Percentiles rank a stretch among this genome's conserved stretches.
Conservation (phyloP, 1,284 basidiomycete genomes). For the Entoloma clypeatum region DNA sequence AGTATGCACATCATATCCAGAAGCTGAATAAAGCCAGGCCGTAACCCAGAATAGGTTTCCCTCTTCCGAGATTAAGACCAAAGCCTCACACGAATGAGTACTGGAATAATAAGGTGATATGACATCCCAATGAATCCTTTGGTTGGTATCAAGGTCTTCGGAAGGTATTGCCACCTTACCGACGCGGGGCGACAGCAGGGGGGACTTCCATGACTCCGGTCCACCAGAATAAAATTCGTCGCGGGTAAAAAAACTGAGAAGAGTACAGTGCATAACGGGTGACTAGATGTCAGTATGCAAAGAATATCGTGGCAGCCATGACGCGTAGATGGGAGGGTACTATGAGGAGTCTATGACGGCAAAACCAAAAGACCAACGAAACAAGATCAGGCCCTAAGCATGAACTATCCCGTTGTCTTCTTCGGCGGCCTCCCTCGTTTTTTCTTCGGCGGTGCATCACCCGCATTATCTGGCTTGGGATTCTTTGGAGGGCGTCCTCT, state of each 20-base stretch:
- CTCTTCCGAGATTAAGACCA: conserved; percentile 25
- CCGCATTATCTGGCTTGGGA: conserved; percentile 46
- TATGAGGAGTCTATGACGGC: no score
- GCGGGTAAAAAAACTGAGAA: no score
- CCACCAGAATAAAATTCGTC: no score
- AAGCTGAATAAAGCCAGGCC: conserved; percentile 32
- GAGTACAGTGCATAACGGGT: no score
- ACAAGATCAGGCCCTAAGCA: conserved; percentile 9
- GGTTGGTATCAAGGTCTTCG: conserved; percentile 6
- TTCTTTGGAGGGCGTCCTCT: conserved; percentile 73
- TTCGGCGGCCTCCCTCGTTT: conserved; percentile 73
- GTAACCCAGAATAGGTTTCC: conserved; percentile 31
- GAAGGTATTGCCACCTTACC: no score
- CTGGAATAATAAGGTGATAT: conserved; percentile 16
- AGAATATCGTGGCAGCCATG: no score
- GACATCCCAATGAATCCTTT: conserved; percentile 6
- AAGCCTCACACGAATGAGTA: conserved; percentile 23
- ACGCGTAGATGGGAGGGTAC: no score
- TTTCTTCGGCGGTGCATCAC: conserved; percentile 49
- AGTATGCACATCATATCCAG: conserved; percentile 21
- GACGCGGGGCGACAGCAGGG: conserved; percentile 21
- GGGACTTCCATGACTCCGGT: conserved; percentile 25
- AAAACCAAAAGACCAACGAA: conserved; percentile 15
- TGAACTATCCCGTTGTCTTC: conserved; percentile 34
- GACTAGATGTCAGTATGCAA: no score